Conservation (phyloP, 2,329 filamentous ascomycete species). For the Penicillium verrucosum region DNA sequence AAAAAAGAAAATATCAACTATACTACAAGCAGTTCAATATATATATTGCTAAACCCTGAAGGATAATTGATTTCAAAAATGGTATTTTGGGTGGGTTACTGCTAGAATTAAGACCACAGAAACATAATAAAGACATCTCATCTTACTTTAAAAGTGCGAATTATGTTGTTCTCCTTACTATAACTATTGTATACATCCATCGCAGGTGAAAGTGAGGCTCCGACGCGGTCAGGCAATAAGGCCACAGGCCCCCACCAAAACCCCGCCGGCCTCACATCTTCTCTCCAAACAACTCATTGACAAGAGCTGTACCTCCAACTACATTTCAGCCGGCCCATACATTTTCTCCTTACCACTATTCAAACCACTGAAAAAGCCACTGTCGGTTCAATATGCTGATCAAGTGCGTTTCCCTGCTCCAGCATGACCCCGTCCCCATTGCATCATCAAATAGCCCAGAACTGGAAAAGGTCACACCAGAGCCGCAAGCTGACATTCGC, state of each 20-base stretch:
- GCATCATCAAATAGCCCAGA: constrained; percentile 17
- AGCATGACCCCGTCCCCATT: constrained; percentile 2
- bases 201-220: constrained; percentile 7
- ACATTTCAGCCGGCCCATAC: not conserved
- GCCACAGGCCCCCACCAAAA: constrained; percentile 31
- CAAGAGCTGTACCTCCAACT: constrained; percentile 3
- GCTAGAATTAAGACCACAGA: not conserved
- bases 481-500: constrained; percentile 12
- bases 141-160: too few species aligned
- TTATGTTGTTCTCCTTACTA: not conserved
- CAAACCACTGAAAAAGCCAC: not conserved
- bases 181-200: not conserved
- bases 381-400: constrained; percentile 46
- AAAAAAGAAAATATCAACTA: not conserved
- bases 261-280: constrained; percentile 30
- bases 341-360: not conserved
- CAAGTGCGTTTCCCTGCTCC: constrained; percentile 41
- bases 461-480: constrained; percentile 6
- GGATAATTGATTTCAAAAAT: not conserved
- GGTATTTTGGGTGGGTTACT: not conserved
- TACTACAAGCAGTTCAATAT: not conserved
- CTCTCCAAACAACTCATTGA: constrained; percentile 13
- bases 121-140: too few species aligned
- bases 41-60: not conserved
- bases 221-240: constrained; percentile 24